These are phyloP conservation scores for Cichorium intybus DNA, from an alignment of 140 eudicot species.

Conservation along the genomic window DNA sequence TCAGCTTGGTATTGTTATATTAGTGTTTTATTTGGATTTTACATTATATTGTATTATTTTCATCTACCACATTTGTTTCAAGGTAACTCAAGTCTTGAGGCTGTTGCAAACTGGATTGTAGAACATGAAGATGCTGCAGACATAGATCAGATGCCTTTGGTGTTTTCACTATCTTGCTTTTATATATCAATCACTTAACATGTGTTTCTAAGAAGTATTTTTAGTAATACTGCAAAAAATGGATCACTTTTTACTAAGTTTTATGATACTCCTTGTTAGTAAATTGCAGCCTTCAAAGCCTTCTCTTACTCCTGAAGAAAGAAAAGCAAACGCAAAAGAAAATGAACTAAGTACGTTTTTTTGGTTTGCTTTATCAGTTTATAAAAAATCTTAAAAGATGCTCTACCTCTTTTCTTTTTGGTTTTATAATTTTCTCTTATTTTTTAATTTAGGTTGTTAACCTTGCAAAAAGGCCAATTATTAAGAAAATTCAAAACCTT, in stretches of 20 bases:
- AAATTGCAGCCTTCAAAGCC: constrained; percentile 76
- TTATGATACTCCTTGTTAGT: constrained; percentile 23
- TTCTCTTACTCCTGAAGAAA: constrained; percentile 90
- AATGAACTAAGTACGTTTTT: constrained; percentile 61
- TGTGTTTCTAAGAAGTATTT: not conserved
- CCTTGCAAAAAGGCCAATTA: no score
- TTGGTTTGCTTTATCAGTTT: not conserved
- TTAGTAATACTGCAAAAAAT: not conserved
- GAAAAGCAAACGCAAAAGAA: constrained; percentile 68
- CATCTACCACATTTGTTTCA: constrained; percentile 13
- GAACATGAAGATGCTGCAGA: constrained; percentile 92
- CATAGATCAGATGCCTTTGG: constrained; percentile 92
- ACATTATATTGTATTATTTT: constrained; percentile 4
- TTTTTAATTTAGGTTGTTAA: no score
- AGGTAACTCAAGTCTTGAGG: constrained; percentile 86
- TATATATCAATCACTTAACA: constrained; percentile 1
- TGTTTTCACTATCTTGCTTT: constrained; percentile 19
- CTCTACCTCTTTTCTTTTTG: not conserved
- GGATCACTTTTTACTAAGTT: not conserved
- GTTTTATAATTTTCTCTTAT: not conserved
- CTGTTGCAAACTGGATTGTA: constrained; percentile 89
- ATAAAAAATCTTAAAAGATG: no score
- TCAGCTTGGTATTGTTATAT: not conserved
- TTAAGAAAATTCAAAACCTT: no score
- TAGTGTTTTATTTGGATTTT: constrained; percentile 2